Conservation (phyloP, 1,139 yeast species). For the Debaryomycetaceae sp. region DNA sequence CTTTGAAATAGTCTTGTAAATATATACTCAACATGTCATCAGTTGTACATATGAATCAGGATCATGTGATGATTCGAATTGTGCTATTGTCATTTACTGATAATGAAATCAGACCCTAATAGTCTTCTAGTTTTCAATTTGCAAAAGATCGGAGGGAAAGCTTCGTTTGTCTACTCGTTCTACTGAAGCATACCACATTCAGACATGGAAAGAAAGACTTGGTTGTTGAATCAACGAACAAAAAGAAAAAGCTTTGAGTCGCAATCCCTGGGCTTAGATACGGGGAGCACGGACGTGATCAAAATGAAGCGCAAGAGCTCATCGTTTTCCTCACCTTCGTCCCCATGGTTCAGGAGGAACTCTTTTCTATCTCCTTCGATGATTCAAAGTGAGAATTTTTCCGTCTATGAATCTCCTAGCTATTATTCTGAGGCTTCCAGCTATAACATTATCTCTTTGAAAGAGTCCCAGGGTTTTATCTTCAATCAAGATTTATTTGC, state of each 20-base stretch:
- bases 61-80: background rate
- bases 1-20: background rate
- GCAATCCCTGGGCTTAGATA: background rate
- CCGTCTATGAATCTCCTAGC: slow-evolving; percentile 49
- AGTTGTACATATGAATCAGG: background rate
- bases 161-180: no score
- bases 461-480: slow-evolving; percentile 68
- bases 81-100: background rate
- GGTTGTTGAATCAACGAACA: background rate
- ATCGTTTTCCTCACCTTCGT: slow-evolving; percentile 45
- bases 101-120: background rate
- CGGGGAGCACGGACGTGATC: slow-evolving; percentile 12
- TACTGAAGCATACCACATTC: background rate
- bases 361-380: slow-evolving; percentile 60
- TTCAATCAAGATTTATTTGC: slow-evolving; percentile 77
- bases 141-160: no score
- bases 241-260: background rate
- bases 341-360: slow-evolving; percentile 57
- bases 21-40: background rate
- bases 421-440: slow-evolving; percentile 28
- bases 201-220: background rate
- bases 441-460: slow-evolving; percentile 45
- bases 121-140: no score
- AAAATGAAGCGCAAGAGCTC: slow-evolving; percentile 28
- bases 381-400: slow-evolving; percentile 58